phyloP scores from a whole-genome alignment of 345 rosid species.

The Citrus maxima region DNA sequence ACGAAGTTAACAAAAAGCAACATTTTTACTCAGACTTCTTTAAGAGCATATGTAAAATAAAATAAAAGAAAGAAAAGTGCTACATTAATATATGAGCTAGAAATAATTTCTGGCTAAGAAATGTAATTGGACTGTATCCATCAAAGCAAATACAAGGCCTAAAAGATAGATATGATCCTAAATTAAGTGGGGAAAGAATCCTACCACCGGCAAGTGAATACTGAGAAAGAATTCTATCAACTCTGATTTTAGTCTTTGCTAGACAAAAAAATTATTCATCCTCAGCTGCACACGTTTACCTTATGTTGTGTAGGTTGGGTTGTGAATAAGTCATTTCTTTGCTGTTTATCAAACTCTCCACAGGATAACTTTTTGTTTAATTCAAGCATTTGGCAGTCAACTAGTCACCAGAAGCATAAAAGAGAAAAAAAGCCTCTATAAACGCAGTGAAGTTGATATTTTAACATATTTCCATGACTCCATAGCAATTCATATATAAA shows the following conservation, averaged over 20 bases:
- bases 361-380: background rate
- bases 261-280: background rate
- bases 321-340: slow-evolving; percentile 1
- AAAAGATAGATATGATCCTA: background rate
- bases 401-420: background rate
- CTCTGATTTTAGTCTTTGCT: background rate
- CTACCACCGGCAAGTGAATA: slow-evolving; percentile 1
- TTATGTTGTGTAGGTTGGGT: background rate
- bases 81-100: background rate
- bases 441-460: background rate
- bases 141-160: slow-evolving; percentile 4
- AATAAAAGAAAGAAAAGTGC: background rate
- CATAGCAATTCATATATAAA: background rate
- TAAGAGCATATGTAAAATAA: background rate
- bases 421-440: background rate
- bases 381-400: background rate
- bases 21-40: background rate
- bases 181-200: background rate
- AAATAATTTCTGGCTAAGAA: background rate
- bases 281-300: background rate
- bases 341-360: background rate
- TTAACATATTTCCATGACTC: background rate
- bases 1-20: background rate
- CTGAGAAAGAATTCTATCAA: background rate
- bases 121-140: background rate